Evolutionary conservation across 768 basidiomycete genomes (phyloP).

Genomic region (Psilocybe cubensis): DNA sequence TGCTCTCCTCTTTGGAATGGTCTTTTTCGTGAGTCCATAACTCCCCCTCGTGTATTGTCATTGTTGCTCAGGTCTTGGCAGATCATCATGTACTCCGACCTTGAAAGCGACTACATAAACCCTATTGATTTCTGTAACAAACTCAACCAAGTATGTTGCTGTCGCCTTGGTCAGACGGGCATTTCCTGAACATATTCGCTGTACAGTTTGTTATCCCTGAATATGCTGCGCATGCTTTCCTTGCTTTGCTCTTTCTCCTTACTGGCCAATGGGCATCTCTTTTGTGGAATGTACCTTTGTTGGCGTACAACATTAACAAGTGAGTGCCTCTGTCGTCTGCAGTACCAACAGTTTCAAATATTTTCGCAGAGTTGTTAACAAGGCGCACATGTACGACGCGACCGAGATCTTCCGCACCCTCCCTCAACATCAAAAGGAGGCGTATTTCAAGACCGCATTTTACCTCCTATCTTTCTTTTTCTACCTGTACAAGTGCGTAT

Average conservation of each 20-base stretch:
- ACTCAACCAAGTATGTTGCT: slow-evolving; percentile 83
- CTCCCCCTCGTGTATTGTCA: not conserved
- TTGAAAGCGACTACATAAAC: slow-evolving; percentile 99
- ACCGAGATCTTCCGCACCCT: slow-evolving; percentile 98
- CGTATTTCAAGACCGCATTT: slow-evolving; percentile 92
- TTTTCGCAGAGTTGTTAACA: slow-evolving; percentile 46
- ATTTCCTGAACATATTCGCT: not conserved
- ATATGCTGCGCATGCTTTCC: slow-evolving; percentile 91
- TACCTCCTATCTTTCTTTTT: slow-evolving; percentile 91
- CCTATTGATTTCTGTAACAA: slow-evolving; percentile 99
- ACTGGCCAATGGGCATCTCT: slow-evolving; percentile 94
- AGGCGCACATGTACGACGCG: slow-evolving; percentile 98
- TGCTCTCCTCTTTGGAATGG: slow-evolving; percentile 94
- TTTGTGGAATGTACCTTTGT: slow-evolving; percentile 83
- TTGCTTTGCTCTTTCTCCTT: slow-evolving; percentile 85
- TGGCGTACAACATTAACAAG: slow-evolving; percentile 95
- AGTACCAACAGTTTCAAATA: not conserved
- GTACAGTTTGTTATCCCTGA: slow-evolving; percentile 95
- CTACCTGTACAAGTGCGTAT: slow-evolving; percentile 82
- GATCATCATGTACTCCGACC: slow-evolving; percentile 99
- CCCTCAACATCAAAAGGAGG: slow-evolving; percentile 92
- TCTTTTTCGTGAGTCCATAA: slow-evolving; percentile 85
- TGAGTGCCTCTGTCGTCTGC: slow-evolving; percentile 40
- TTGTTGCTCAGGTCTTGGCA: slow-evolving; percentile 30
- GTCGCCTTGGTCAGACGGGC: not conserved